Evolutionary conservation across 1,284 basidiomycete genomes (phyloP), one percentile per base, ranked within the genome.

Genomic region (Puccinia coronata): DNA sequence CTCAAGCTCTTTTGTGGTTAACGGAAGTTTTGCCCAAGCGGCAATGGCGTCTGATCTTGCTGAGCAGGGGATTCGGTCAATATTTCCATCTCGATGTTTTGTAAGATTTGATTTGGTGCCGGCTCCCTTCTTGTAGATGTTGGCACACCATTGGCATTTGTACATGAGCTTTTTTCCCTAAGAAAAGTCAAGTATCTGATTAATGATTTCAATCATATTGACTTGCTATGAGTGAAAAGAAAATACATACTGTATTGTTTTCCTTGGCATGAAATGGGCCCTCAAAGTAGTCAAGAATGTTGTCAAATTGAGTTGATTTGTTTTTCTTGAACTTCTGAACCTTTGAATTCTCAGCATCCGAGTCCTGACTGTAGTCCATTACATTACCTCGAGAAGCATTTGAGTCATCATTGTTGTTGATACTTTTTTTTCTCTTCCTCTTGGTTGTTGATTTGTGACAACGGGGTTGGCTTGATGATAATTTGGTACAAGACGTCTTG

Each of bases 201-300:
- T 9, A 28, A n/a, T 25, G 16, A 43, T 8, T 43, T 43, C 43
- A 43, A 43, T 8, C n/a, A n/a, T n/a, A n/a, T n/a, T n/a, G n/a
- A n/a, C n/a, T n/a, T n/a, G n/a, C n/a, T n/a, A 43, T 16, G 16
- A 53, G 6, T 5, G n/a, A 8, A n/a, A 53, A 53, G 5, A 6
- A 53, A 53, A 20, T 23, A 43, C 6, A 43, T 61, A 61, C 28
- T 20, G 34, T 23, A 16, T 65, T 39, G 3, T 31, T 25, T 16
- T 70, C 25, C 5, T 49, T 70, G 1, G 43, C 67, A 23, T 70
- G 67, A 36, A 28, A 47, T 49, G 41, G 67, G 14, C 1, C 2
- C n/a, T 70, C 23, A 23, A 70, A 70, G 67, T 70, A 70, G 9
- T 49, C 14, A 70, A 18, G 4, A 31, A 70, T 47, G 18, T 70